Conservation (phyloP, 2,329 filamentous ascomycete species). For the Tolypocladium amazonense region DNA sequence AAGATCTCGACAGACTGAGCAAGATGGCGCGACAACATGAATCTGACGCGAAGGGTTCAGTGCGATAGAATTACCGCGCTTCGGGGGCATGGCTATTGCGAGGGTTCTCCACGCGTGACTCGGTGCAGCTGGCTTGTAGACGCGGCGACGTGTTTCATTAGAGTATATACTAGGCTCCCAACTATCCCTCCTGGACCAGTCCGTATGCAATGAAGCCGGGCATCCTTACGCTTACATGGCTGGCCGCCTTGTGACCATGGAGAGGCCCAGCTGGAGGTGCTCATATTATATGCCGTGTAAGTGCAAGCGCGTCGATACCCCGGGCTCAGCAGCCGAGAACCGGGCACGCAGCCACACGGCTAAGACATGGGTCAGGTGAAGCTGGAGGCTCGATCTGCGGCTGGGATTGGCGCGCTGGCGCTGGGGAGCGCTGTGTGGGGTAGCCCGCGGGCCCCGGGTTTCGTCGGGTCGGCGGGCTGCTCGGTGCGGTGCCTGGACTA, state of each 20-base stretch:
- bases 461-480: not conserved
- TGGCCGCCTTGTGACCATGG: not conserved
- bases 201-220: too few relatives aligned
- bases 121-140: not conserved
- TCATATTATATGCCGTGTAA: not conserved
- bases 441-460: not conserved
- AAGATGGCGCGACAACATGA: slow-evolving; percentile 12
- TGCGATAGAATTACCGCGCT: not conserved
- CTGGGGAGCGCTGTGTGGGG: not conserved
- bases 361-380: not conserved
- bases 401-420: not conserved
- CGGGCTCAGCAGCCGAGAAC: not conserved
- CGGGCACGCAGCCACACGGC: not conserved
- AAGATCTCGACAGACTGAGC: slow-evolving; percentile 21
- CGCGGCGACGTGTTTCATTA: not conserved
- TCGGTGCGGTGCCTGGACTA: slow-evolving; percentile 1
- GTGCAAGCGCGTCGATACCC: not conserved
- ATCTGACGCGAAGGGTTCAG: not conserved
- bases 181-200: not conserved
- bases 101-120: not conserved
- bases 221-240: not conserved
- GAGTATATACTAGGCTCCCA: not conserved
- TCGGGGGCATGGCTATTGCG: not conserved
- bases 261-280: not conserved
- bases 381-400: not conserved